Conservation (phyloP, 2,329 filamentous ascomycete genomes). For the Ophiostoma populinum region DNA sequence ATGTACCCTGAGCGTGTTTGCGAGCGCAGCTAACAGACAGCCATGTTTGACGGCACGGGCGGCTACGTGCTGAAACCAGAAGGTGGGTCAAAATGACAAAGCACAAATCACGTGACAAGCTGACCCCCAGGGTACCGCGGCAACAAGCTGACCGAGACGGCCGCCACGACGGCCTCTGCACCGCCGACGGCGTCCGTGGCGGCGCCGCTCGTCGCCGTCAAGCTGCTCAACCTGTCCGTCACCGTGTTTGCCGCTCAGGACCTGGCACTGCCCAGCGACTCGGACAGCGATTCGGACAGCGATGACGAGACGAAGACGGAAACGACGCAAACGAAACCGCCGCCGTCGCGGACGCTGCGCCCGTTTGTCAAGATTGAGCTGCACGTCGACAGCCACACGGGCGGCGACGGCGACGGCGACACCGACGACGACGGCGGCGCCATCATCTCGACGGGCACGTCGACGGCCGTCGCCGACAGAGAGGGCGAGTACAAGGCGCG, state of each 20-base stretch:
- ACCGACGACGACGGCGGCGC: constrained; percentile 21
- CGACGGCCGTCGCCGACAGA: constrained; percentile 31
- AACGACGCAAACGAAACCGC: not conserved
- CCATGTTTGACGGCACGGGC: constrained; percentile 40
- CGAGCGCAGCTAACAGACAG: constrained; percentile 2
- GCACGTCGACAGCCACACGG: constrained; percentile 47
- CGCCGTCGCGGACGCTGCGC: constrained; percentile 34
- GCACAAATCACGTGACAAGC: too few relatives aligned
- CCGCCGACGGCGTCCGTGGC: constrained; percentile 4
- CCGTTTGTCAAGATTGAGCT: constrained; percentile 75
- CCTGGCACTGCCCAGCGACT: constrained; percentile 41
- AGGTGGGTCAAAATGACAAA: too few relatives aligned
- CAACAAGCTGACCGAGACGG: constrained; percentile 13
- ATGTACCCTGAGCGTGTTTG: too few relatives aligned
- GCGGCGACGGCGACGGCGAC: constrained; percentile 11
- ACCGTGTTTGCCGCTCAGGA: constrained; percentile 62
- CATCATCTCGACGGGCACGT: too few relatives aligned
- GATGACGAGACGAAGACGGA: not conserved
- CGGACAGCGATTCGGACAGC: constrained; percentile 1
- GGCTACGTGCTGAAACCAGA: constrained; percentile 77
- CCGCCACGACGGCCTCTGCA: constrained; percentile 6
- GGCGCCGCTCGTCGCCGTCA: constrained; percentile 25
- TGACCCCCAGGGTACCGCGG: constrained; percentile 23
- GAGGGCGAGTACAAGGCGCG: constrained; percentile 35
- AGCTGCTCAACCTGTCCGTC: constrained; percentile 51